Conservation (phyloP, 805 yeast genomes). For the Starmerella bombicola region DNA sequence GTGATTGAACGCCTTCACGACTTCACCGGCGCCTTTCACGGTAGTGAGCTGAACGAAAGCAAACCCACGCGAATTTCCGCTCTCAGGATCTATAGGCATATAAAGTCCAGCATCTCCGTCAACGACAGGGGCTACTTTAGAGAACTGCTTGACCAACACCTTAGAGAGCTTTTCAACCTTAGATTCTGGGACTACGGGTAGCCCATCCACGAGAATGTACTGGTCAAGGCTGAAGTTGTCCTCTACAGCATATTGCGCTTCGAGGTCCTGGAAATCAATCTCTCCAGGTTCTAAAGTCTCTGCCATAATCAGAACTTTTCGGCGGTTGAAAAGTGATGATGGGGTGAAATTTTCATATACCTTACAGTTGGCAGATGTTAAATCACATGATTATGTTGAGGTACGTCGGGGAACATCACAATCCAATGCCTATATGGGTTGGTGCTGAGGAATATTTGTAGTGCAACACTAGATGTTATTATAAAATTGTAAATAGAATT, state of each 20-base stretch:
- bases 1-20: slow-evolving; percentile 68
- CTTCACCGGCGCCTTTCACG: slow-evolving; percentile 56
- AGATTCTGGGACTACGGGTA: slow-evolving; percentile 86
- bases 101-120: slow-evolving; percentile 41
- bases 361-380: background rate
- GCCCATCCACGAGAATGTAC: slow-evolving; percentile 83
- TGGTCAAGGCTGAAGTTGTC: slow-evolving; percentile 54
- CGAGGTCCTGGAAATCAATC: slow-evolving; percentile 73
- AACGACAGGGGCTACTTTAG: slow-evolving; percentile 59
- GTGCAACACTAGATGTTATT: too few species aligned
- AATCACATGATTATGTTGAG: too few species aligned
- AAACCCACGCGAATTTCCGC: slow-evolving; percentile 72
- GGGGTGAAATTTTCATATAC: slow-evolving; percentile 1
- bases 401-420: too few species aligned
- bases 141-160: slow-evolving; percentile 70
- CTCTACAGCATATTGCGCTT: slow-evolving; percentile 54
- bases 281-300: slow-evolving; percentile 14
- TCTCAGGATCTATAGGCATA: slow-evolving; percentile 54
- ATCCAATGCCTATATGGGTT: too few species aligned
- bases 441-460: too few species aligned
- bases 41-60: slow-evolving; percentile 66
- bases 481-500: too few species aligned
- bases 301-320: slow-evolving; percentile 6
- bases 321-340: background rate
- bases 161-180: slow-evolving; percentile 74